Evolutionary conservation across 768 basidiomycete genomes (phyloP).

Genomic region (Tylopilus balloui): DNA sequence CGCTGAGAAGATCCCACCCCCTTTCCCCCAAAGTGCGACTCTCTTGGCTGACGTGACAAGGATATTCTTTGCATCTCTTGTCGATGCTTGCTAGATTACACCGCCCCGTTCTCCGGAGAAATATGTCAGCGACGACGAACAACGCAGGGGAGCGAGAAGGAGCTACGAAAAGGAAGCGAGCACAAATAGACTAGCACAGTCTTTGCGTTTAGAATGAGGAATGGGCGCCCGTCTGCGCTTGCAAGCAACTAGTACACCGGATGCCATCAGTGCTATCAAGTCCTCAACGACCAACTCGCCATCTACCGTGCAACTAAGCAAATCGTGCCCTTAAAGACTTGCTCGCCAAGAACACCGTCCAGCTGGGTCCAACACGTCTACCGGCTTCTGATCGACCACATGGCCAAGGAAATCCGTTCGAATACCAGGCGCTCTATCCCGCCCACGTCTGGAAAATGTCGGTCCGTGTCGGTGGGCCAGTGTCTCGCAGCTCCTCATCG

Average conservation of each 20-base stretch:
- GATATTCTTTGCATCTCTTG: background rate
- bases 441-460: slow-evolving; percentile 58
- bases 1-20: slow-evolving; percentile 38
- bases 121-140: slow-evolving; percentile 51
- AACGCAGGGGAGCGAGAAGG: slow-evolving; percentile 45
- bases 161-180: slow-evolving; percentile 71
- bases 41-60: background rate
- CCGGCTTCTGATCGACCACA: slow-evolving; percentile 59
- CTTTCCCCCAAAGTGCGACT: background rate
- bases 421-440: slow-evolving; percentile 57
- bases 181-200: slow-evolving; percentile 67
- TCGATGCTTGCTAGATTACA: slow-evolving; percentile 20
- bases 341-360: slow-evolving; percentile 67
- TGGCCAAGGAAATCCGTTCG: slow-evolving; percentile 49
- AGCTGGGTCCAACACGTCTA: slow-evolving; percentile 52
- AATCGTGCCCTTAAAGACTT: slow-evolving; percentile 50
- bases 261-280: slow-evolving; percentile 57
- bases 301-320: slow-evolving; percentile 60
- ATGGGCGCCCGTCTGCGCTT: slow-evolving; percentile 79
- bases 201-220: slow-evolving; percentile 79
- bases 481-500: slow-evolving; percentile 62
- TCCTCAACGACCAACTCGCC: slow-evolving; percentile 67
- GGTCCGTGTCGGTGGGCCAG: slow-evolving; percentile 49
- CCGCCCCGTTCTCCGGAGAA: slow-evolving; percentile 48
- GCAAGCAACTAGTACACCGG: slow-evolving; percentile 57